Conservation (phyloP, 768 basidiomycete genomes). For the Favolaschia claudopus region DNA sequence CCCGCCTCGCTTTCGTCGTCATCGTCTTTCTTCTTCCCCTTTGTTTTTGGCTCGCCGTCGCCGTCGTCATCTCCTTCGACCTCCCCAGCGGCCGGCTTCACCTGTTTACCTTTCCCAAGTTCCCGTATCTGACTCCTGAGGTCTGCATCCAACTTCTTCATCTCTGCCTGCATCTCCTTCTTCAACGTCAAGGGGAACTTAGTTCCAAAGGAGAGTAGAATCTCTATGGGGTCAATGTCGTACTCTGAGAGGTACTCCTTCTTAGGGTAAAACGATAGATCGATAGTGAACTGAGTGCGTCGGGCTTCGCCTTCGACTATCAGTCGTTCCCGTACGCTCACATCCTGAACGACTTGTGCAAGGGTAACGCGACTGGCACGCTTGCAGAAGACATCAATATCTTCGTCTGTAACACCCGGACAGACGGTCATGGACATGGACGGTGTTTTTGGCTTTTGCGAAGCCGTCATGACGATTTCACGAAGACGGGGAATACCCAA, state of each 20-base stretch:
- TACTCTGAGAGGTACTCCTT: constrained; percentile 88
- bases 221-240: constrained; percentile 73
- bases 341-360: constrained; percentile 86
- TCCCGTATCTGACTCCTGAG: constrained; percentile 80
- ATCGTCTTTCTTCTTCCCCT: constrained; percentile 49
- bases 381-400: constrained; percentile 86
- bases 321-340: constrained; percentile 82
- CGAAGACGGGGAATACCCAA: constrained; percentile 98
- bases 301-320: constrained; percentile 71
- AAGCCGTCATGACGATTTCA: constrained; percentile 99
- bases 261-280: constrained; percentile 85
- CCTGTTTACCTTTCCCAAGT: constrained; percentile 80
- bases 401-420: constrained; percentile 54
- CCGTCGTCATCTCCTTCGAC: constrained; percentile 65
- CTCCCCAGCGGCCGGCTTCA: constrained; percentile 52
- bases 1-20: constrained; percentile 80
- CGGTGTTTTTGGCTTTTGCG: constrained; percentile 93
- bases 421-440: constrained; percentile 90
- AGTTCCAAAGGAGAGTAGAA: constrained; percentile 73
- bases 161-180: constrained; percentile 85
- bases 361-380: constrained; percentile 84
- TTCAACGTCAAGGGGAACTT: constrained; percentile 84
- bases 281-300: constrained; percentile 79
- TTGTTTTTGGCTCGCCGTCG: constrained; percentile 40
- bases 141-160: constrained; percentile 85